phyloP scores from a whole-genome alignment of 1,284 basidiomycete genomes.

The Blastosporella zonata region DNA sequence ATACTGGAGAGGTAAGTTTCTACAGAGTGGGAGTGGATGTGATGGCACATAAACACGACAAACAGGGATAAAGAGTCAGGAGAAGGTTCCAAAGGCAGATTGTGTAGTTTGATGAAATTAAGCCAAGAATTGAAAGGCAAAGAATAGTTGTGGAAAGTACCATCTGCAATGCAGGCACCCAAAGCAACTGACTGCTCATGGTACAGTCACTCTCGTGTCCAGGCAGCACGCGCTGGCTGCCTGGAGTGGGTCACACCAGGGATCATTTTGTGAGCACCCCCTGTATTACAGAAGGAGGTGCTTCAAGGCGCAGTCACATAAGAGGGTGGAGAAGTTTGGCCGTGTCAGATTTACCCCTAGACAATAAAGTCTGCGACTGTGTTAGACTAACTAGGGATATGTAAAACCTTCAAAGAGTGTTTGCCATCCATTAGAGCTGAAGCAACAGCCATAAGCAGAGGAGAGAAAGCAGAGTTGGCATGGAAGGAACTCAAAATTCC shows the following conservation, averaged over 20 bases:
- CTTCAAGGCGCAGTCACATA: not conserved
- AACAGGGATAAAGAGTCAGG: slow-evolving; percentile 4
- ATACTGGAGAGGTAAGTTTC: not conserved
- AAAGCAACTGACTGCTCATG: slow-evolving; percentile 32
- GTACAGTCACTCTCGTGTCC: slow-evolving; percentile 24
- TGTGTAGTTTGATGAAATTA: not conserved
- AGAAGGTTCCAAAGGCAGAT: not conserved
- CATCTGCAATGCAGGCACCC: slow-evolving; percentile 29
- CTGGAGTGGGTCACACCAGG: not conserved
- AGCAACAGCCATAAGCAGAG: not conserved
- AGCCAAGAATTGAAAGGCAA: slow-evolving; percentile 3
- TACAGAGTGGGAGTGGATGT: not conserved
- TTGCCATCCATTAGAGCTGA: not conserved
- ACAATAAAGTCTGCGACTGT: too few species aligned
- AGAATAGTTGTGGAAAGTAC: slow-evolving; percentile 16
- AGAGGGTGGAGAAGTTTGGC: not conserved
- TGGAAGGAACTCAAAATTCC: not conserved
- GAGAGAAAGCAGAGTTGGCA: not conserved
- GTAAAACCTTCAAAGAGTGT: not conserved
- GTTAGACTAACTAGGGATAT: not conserved
- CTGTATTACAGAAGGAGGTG: too few species aligned
- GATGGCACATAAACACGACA: not conserved
- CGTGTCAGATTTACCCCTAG: too few species aligned
- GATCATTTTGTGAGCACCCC: too few species aligned
- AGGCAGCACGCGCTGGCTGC: not conserved